Percentiles rank a stretch among this genome's conserved stretches.
phyloP scores from a whole-genome alignment of 108 stramenopile genomes.

The Stephanodiscus minutulus region DNA sequence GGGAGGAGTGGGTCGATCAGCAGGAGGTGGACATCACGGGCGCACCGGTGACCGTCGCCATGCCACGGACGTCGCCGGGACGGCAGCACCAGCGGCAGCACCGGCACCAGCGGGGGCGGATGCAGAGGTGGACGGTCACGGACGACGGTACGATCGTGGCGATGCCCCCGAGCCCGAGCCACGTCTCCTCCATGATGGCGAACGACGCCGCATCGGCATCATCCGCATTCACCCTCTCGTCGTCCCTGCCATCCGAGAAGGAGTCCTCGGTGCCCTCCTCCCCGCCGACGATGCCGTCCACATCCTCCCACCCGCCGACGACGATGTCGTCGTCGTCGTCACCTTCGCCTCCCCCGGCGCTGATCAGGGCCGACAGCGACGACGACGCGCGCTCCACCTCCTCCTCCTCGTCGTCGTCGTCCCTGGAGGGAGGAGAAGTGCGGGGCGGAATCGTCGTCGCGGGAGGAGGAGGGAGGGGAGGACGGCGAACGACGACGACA shows the following conservation, averaged over 20 bases:
- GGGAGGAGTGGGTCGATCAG: neutral
- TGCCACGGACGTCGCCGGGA: neutral
- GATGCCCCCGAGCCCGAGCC: constrained; percentile 4
- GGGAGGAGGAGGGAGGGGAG: neutral
- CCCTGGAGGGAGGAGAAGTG: neutral
- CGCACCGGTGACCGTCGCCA: neutral
- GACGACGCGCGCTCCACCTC: too few species aligned
- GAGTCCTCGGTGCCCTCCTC: neutral
- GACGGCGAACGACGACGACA: neutral
- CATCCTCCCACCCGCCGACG: too few species aligned
- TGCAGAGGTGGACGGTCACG: constrained; percentile 13
- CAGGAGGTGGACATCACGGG: constrained; percentile 1
- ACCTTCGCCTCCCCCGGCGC: neutral
- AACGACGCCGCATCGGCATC: too few species aligned
- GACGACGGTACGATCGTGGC: constrained; percentile 6
- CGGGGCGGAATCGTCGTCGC: neutral
- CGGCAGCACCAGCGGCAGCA: neutral
- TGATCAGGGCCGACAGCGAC: constrained; percentile 6
- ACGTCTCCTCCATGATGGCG: neutral
- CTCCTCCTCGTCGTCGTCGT: neutral
- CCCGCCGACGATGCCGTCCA: constrained; percentile 1
- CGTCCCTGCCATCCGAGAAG: neutral
- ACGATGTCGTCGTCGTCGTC: neutral
- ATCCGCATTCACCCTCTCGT: too few species aligned
- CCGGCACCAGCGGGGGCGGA: too few species aligned